Conservation (phyloP, 371 early-diverging fungal genomes). For the Apophysomyces trapeziformis region DNA sequence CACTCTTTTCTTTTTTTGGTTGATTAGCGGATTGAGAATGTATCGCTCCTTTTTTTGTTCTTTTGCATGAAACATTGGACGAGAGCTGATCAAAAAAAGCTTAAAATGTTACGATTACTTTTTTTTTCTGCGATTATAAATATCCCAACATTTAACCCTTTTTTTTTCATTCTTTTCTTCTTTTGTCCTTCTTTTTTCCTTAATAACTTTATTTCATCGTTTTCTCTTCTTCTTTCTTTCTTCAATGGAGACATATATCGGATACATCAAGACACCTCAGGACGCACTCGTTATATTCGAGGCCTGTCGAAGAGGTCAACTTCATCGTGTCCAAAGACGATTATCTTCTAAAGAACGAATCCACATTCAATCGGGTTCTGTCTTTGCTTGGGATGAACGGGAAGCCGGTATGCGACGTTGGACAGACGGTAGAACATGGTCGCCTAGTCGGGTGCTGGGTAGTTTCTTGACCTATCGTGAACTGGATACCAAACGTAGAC, state of each 20-base stretch:
- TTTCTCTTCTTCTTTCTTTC: slow-evolving; percentile 3
- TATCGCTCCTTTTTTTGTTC: neutral
- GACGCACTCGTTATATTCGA: slow-evolving; percentile 87
- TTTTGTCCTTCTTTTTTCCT: slow-evolving; percentile 18
- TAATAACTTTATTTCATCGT: slow-evolving; percentile 1
- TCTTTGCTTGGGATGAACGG: slow-evolving; percentile 87
- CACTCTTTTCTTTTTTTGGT: no score
- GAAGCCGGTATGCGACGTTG: slow-evolving; percentile 89
- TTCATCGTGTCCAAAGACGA: slow-evolving; percentile 74
- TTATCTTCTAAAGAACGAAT: slow-evolving; percentile 67
- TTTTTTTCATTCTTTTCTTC: slow-evolving; percentile 6
- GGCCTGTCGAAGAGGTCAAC: slow-evolving; percentile 74
- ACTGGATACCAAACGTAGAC: slow-evolving; percentile 61
- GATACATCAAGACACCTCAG: slow-evolving; percentile 75
- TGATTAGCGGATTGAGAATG: slow-evolving; percentile 1
- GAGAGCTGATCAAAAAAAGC: slow-evolving; percentile 6
- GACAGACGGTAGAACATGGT: slow-evolving; percentile 90
- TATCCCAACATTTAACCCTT: neutral
- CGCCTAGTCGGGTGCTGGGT: slow-evolving; percentile 79
- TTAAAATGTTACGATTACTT: slow-evolving; percentile 1
- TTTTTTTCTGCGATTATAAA: slow-evolving; percentile 10
- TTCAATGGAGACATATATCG: slow-evolving; percentile 57
- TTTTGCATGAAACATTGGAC: slow-evolving; percentile 8
- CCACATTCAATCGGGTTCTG: slow-evolving; percentile 75
- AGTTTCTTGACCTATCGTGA: slow-evolving; percentile 81